Evolutionary conservation across 2,329 filamentous ascomycete species (phyloP).

Genomic region (Ceratocystis papillata): DNA sequence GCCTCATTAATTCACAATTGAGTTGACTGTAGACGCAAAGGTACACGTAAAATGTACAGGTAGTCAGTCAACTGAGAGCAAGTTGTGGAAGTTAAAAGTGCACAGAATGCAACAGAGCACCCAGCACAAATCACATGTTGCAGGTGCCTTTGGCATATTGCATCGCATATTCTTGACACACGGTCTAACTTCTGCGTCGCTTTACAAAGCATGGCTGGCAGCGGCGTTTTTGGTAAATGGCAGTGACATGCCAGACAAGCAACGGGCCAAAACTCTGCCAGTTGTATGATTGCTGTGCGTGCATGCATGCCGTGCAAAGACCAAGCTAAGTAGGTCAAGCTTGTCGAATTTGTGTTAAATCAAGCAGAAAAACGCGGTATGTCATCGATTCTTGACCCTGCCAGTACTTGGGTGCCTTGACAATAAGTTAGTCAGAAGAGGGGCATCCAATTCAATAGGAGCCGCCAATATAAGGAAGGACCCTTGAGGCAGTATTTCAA

Average conservation of each 20-base stretch:
- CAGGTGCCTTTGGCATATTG: conserved; percentile 1
- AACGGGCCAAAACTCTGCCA: not conserved
- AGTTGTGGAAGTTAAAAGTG: too few relatives aligned
- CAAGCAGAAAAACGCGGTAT: not conserved
- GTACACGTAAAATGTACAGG: not conserved
- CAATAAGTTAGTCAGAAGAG: conserved; percentile 12
- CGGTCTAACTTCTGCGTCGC: not conserved
- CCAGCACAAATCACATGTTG: not conserved
- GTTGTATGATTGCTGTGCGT: not conserved
- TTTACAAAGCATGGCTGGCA: conserved; percentile 5
- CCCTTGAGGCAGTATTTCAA: not conserved
- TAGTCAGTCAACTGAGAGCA: too few relatives aligned
- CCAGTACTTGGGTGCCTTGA: not conserved
- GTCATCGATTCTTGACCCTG: conserved; percentile 13
- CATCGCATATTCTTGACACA: not conserved
- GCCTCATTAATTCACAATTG: not conserved
- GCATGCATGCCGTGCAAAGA: not conserved
- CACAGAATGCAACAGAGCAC: not conserved
- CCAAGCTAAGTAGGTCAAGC: not conserved
- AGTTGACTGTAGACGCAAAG: too few relatives aligned
- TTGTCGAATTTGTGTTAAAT: not conserved
- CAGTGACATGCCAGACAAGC: not conserved
- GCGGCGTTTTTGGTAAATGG: not conserved
- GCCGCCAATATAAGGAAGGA: conserved; percentile 6
- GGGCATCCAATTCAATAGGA: not conserved